Base-by-base conservation (phyloP, 108 stramenopile species). In the Chaetoceros tenuissimus region DNA sequence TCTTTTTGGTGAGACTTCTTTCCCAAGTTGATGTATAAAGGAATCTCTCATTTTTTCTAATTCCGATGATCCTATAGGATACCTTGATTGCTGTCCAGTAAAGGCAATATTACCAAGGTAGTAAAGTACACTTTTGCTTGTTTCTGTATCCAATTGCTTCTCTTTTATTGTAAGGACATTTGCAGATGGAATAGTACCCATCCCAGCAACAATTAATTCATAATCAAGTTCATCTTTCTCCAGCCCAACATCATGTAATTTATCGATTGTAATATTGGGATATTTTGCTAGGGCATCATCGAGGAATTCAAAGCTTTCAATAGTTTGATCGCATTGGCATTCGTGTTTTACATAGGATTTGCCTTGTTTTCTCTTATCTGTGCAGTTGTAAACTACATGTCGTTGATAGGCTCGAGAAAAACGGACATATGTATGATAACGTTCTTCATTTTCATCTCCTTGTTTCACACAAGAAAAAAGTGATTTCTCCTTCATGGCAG, bases 331-430 rank as follows among this genome's bases (percentile, higher is more conserved):
- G 56, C 53, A 51, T 24, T 62, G 24, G 16, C 25, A 24, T 5
- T 51, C 49, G 16, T 51, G 24, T 8, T 24, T 8, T 23, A 56
- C 28, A 19, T 31, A 30, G 30, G 3, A 56, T 55, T 22, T 18
- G 44, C 0, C 55, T 59, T 13, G 58, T 1, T 16, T 46, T 57
- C 2, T 40, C 31, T 3, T 27, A n/a, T 20, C 16, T 19, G 24
- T 20, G 31, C 20, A 28, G n/a, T 10, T 47, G 22, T 68, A 66
- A 3, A 67, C 74, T 1, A 71, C 69, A 28, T 75, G 74, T 22
- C 74, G 31, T 55, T 75, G 74, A 23, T 71, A 75, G 18, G 71
- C 62, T 21, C 63, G 61, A 28, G 74, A 75, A 60, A 72, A 75
- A 62, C 62, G 70, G 13, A 75, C 60, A 55, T 55, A 68, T 16